Evolutionary conservation across 768 basidiomycete genomes (phyloP).

Genomic region (Tylopilus intermedius): DNA sequence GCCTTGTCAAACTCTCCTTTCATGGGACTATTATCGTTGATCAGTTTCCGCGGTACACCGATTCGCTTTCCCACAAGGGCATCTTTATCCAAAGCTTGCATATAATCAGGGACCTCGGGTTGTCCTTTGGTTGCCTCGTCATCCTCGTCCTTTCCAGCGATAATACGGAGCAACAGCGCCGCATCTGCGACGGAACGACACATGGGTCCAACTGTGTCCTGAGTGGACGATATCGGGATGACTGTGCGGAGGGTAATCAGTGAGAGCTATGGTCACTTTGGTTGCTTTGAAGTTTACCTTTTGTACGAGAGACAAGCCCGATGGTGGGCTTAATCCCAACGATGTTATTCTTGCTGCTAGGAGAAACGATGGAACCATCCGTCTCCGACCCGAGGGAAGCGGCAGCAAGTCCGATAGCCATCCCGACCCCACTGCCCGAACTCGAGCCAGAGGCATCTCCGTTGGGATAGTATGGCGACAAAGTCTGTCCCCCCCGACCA

Average conservation of each 20-base stretch:
- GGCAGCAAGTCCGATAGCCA: slow-evolving; percentile 40
- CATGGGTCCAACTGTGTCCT: slow-evolving; percentile 59
- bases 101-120: slow-evolving; percentile 54
- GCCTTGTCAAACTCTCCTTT: slow-evolving; percentile 37
- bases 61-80: slow-evolving; percentile 49
- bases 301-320: slow-evolving; percentile 36
- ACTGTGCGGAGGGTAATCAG: background rate
- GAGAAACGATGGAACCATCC: slow-evolving; percentile 45
- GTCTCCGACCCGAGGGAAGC: slow-evolving; percentile 45
- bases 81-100: slow-evolving; percentile 43
- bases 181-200: slow-evolving; percentile 52
- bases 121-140: slow-evolving; percentile 51
- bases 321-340: slow-evolving; percentile 40
- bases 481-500: slow-evolving; percentile 28
- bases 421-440: slow-evolving; percentile 39
- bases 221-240: slow-evolving; percentile 36
- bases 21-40: slow-evolving; percentile 20
- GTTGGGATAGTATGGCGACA: slow-evolving; percentile 38
- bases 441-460: slow-evolving; percentile 40
- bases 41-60: slow-evolving; percentile 45
- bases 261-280: background rate
- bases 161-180: slow-evolving; percentile 47
- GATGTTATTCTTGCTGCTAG: slow-evolving; percentile 38
- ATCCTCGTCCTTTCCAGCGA: slow-evolving; percentile 49
- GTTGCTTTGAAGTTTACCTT: slow-evolving; percentile 22